Percentiles rank a stretch among this genome's conserved stretches.
phyloP scores from a whole-genome alignment of 441 rosid species.

The Melastoma candidum region DNA sequence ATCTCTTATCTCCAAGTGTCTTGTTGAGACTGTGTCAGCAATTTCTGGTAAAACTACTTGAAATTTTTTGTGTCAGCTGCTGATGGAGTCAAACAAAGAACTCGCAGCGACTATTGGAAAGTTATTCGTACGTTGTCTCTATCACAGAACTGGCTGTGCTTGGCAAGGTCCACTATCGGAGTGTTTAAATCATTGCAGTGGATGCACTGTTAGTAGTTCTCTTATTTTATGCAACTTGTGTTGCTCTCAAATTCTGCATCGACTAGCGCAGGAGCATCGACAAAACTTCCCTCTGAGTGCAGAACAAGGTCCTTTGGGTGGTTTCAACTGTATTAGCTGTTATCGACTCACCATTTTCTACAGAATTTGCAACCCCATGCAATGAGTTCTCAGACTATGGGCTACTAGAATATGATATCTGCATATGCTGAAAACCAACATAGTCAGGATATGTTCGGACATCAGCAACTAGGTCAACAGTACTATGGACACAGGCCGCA shows the following conservation, averaged over 20 bases:
- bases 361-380: too few relatives aligned
- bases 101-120: slow-evolving; percentile 62
- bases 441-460: too few relatives aligned
- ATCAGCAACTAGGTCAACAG: too few relatives aligned
- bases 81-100: slow-evolving; percentile 45
- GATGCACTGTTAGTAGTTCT: slow-evolving; percentile 64
- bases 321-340: too few relatives aligned
- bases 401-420: too few relatives aligned
- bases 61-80: slow-evolving; percentile 37
- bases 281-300: slow-evolving; percentile 68
- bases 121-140: slow-evolving; percentile 48
- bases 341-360: too few relatives aligned
- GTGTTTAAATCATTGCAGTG: slow-evolving; percentile 55
- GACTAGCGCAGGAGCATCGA: slow-evolving; percentile 71
- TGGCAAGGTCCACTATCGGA: slow-evolving; percentile 69
- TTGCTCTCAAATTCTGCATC: slow-evolving; percentile 51
- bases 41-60: too few relatives aligned
- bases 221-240: slow-evolving; percentile 67
- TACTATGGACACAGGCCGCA: too few relatives aligned
- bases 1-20: background rate
- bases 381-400: too few relatives aligned
- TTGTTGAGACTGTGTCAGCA: too few relatives aligned
- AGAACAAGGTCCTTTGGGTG: background rate
- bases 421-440: too few relatives aligned
- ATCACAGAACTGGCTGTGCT: slow-evolving; percentile 66